phyloP scores from a whole-genome alignment of 2,329 filamentous ascomycete species.

The Fusarium brevicatenulatum region DNA sequence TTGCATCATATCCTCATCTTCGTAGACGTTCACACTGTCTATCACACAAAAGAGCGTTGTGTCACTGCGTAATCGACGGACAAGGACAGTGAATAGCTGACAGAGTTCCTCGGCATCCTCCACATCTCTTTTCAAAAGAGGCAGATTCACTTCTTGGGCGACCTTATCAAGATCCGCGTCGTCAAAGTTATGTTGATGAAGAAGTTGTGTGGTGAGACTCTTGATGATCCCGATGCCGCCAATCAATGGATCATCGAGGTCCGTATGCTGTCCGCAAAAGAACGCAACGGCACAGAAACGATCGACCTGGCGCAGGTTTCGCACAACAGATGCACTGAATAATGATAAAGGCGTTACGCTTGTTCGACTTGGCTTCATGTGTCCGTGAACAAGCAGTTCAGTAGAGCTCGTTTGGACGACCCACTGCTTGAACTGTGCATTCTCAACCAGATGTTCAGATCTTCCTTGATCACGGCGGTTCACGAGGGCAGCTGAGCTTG shows the following conservation, averaged over 20 bases:
- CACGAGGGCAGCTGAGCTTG: background rate
- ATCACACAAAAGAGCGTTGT: background rate
- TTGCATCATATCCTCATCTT: background rate
- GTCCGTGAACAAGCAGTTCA: background rate
- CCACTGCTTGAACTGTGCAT: background rate
- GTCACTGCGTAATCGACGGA: background rate
- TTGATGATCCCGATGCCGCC: accelerated
- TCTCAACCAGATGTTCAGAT: background rate
- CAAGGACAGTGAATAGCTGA: accelerated
- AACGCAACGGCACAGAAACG: background rate
- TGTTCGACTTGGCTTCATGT: background rate
- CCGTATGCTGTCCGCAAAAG: background rate
- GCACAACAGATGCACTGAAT: background rate
- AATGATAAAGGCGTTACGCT: background rate
- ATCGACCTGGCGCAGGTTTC: background rate
- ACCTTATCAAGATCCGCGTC: background rate
- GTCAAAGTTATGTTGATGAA: background rate
- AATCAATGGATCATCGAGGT: background rate
- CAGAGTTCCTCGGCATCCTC: accelerated
- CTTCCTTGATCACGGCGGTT: background rate
- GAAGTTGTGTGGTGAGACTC: background rate
- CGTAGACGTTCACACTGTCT: background rate
- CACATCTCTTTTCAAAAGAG: accelerated
- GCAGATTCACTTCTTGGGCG: background rate
- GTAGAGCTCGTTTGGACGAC: background rate